These are phyloP conservation scores for Neocucurbitaria cava DNA, from an alignment of 2,329 filamentous ascomycete species.

Conservation along the genomic window DNA sequence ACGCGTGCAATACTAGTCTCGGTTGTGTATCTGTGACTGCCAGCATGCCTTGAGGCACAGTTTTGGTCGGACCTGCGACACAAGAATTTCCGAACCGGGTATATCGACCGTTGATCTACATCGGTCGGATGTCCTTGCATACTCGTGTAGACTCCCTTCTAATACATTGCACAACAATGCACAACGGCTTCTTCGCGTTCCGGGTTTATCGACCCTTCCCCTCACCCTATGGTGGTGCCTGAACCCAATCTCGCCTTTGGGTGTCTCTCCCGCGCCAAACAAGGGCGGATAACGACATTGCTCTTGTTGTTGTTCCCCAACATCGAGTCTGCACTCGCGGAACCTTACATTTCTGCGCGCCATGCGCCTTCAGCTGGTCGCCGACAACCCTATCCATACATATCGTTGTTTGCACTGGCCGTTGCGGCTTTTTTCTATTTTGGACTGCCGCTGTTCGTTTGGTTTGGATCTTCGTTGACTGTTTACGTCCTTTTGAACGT, in stretches of 20 bases:
- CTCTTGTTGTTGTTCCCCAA: slow-evolving; percentile 20
- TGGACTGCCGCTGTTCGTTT: slow-evolving; percentile 2
- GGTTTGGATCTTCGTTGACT: not conserved
- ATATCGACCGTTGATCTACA: slow-evolving; percentile 17
- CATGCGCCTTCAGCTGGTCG: slow-evolving; percentile 18
- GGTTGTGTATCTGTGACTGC: slow-evolving; percentile 1
- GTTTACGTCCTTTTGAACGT: not conserved
- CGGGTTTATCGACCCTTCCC: slow-evolving; percentile 18
- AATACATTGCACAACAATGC: slow-evolving; percentile 24
- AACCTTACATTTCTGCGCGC: slow-evolving; percentile 28
- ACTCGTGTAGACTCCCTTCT: slow-evolving; percentile 4
- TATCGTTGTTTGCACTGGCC: slow-evolving; percentile 14
- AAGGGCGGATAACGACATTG: slow-evolving; percentile 25
- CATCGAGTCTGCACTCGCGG: slow-evolving; percentile 9
- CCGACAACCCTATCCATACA: slow-evolving; percentile 13
- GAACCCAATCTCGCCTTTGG: slow-evolving; percentile 15
- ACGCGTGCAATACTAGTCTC: not conserved
- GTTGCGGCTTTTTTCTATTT: slow-evolving; percentile 9
- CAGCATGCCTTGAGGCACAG: not conserved
- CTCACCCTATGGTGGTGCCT: slow-evolving; percentile 17
- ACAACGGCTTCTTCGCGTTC: slow-evolving; percentile 19
- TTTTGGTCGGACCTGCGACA: slow-evolving; percentile 11
- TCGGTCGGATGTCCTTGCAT: slow-evolving; percentile 23
- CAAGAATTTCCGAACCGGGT: slow-evolving; percentile 11
- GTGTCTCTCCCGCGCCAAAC: slow-evolving; percentile 14